Percentiles rank a stretch among this genome's conserved stretches.
Conservation (phyloP, 2,329 filamentous ascomycete species). For the Cylindrodendrum hubeiense region DNA sequence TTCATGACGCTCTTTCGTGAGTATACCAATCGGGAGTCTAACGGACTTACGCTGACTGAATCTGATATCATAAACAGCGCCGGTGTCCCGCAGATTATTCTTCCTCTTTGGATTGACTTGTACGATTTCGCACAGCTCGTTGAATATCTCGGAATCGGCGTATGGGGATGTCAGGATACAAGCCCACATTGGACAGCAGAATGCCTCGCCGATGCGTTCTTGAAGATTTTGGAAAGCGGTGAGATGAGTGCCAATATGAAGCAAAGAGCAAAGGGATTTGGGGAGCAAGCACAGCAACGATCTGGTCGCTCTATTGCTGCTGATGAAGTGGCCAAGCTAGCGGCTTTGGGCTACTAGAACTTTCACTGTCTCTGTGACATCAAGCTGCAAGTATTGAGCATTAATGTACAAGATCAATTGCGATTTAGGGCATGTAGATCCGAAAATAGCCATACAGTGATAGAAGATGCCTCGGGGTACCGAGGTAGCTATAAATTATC, state of each 20-base stretch:
- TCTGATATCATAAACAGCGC: conserved; percentile 40
- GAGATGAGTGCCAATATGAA: neutral
- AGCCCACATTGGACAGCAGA: conserved; percentile 48
- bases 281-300: neutral
- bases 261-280: neutral
- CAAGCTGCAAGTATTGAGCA: too few relatives aligned
- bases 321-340: conserved; percentile 5
- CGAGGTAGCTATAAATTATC: too few relatives aligned
- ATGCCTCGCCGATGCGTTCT: conserved; percentile 44
- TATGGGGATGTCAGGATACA: conserved; percentile 51
- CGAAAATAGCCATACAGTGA: too few relatives aligned
- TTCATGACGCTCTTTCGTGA: conserved; percentile 35
- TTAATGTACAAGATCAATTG: too few relatives aligned
- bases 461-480: too few relatives aligned
- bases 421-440: too few relatives aligned
- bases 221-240: conserved; percentile 7
- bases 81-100: conserved; percentile 59
- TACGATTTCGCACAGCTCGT: conserved; percentile 58
- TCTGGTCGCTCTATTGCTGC: neutral
- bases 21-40: neutral
- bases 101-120: conserved; percentile 61
- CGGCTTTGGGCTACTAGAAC: conserved; percentile 1
- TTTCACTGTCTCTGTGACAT: neutral
- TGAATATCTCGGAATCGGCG: conserved; percentile 57
- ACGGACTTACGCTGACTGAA: neutral